Percentiles rank a stretch among this genome's conserved stretches.
Evolutionary conservation across 2,329 filamentous ascomycete genomes (phyloP).

Genomic region (Diaporthe australafricana): DNA sequence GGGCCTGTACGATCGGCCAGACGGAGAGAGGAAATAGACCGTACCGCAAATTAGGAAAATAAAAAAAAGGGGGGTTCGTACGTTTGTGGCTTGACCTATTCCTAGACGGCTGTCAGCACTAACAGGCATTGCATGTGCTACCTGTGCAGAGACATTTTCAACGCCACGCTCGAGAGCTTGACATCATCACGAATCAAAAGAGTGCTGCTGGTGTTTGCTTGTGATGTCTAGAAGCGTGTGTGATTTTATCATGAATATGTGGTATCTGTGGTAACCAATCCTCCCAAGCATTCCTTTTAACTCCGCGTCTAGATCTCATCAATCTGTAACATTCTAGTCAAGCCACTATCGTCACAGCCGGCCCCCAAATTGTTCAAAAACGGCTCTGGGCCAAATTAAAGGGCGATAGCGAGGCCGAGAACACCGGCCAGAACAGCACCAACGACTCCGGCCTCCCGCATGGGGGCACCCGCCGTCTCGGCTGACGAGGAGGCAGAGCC

Average conservation of each 20-base stretch:
- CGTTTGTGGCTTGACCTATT: not conserved
- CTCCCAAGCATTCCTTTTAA: not conserved
- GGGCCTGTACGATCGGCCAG: not conserved
- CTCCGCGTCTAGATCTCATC: not conserved
- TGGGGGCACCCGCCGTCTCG: constrained; percentile 27
- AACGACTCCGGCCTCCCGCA: constrained; percentile 26
- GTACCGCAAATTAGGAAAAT: not conserved
- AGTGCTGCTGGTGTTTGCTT: not conserved
- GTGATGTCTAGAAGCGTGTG: not conserved
- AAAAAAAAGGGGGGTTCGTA: not conserved
- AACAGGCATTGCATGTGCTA: not conserved
- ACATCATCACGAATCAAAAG: not conserved
- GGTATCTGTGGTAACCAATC: constrained; percentile 9
- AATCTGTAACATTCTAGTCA: not conserved
- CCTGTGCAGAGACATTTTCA: not conserved
- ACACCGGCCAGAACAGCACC: constrained; percentile 34
- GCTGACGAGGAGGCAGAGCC: constrained; percentile 15
- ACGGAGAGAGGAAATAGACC: not conserved
- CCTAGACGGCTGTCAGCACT: not conserved
- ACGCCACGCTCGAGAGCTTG: not conserved
- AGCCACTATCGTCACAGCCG: not conserved
- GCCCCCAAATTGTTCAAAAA: no score
- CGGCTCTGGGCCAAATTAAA: constrained; percentile 14
- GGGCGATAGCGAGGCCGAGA: constrained; percentile 31
- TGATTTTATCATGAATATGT: constrained; percentile 8